phyloP scores from a whole-genome alignment of 2,329 filamentous ascomycete genomes.

The Fusarium sp. region DNA sequence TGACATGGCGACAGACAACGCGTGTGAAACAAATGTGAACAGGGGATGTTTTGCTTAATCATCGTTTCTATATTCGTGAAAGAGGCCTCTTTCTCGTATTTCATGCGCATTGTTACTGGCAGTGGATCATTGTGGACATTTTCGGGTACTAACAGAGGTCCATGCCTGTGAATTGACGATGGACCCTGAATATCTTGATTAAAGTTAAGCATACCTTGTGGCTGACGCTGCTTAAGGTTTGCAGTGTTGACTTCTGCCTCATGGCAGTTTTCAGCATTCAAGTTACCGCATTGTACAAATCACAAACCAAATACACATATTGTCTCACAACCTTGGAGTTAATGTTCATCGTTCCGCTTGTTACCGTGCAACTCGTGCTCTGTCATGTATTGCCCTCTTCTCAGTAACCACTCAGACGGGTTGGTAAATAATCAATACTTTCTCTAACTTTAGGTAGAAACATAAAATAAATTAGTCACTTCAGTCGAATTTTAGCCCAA shows the following conservation, averaged over 20 bases:
- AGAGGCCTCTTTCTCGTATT: slow-evolving; percentile 42
- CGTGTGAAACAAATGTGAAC: slow-evolving; percentile 32
- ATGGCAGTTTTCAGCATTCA: neutral
- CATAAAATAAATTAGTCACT: no score
- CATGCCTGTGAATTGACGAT: neutral
- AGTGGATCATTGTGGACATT: slow-evolving; percentile 14
- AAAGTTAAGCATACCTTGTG: slow-evolving; percentile 14
- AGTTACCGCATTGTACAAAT: neutral
- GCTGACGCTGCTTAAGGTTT: slow-evolving; percentile 6
- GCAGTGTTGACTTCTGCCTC: neutral
- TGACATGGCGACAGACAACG: slow-evolving; percentile 21
- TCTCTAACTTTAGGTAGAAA: no score
- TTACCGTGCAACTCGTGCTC: neutral
- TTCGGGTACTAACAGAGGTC: neutral
- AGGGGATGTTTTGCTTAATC: slow-evolving; percentile 22
- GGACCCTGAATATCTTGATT: slow-evolving; percentile 39
- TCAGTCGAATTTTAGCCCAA: no score
- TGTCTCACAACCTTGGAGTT: neutral
- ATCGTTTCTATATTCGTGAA: slow-evolving; percentile 30
- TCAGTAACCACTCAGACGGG: neutral
- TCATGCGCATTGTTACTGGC: neutral
- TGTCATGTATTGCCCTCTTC: neutral
- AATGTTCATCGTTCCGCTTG: neutral
- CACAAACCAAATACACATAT: neutral
- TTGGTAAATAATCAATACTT: no score